Base-by-base conservation (phyloP, 345 rosid genomes). In the Citrus australasica region DNA sequence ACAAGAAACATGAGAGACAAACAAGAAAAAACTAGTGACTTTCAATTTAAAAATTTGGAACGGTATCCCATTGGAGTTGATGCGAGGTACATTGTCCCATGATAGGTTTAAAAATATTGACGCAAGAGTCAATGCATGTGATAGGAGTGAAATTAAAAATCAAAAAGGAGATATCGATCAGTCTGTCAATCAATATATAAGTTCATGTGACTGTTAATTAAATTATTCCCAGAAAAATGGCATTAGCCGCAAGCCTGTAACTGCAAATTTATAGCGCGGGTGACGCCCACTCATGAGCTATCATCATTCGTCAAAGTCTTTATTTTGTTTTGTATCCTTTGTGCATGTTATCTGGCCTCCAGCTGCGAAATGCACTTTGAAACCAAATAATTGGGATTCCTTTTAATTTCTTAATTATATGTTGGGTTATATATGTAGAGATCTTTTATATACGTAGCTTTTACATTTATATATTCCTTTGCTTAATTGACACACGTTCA, bases 141-240 rank as follows among this genome's bases (percentile, higher is more conserved):
- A 58, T 58, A 11, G 28, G 11, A 58, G 4, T 21, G n/a, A 58
- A 22, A 58, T 58, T 8, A 21, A 21, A 3, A 58, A n/a, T 8
- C n/a, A 58, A 60, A 28, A 60, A 28, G 27, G 17, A 28, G 4
- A 14, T 10, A 28, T 0, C 0, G 9, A n/a, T 60, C 48, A 35
- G 10, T 37, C 33, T 33, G 67, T 59, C 66, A 35, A 51, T 24
- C 21, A 69, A 40, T 68, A 38, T 65, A 67, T 32, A 60, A 7
- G 7, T 73, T 13, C 83, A 80, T 69, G 81, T 73, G 70, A 78
- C 25, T 64, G 37, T 32, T 65, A 59, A 53, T 35, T 35, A 5
- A 35, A 70, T 61, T 25, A 78, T 66, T 76, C 63, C 78, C 72
- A 17, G 42, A 80, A 53, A 78, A 56, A 14, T 78, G 69, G 75